Percentiles rank a stretch among this genome's conserved stretches.
phyloP scores from a whole-genome alignment of 495 filamentous ascomycete genomes.

The Usnea hakonensis region DNA sequence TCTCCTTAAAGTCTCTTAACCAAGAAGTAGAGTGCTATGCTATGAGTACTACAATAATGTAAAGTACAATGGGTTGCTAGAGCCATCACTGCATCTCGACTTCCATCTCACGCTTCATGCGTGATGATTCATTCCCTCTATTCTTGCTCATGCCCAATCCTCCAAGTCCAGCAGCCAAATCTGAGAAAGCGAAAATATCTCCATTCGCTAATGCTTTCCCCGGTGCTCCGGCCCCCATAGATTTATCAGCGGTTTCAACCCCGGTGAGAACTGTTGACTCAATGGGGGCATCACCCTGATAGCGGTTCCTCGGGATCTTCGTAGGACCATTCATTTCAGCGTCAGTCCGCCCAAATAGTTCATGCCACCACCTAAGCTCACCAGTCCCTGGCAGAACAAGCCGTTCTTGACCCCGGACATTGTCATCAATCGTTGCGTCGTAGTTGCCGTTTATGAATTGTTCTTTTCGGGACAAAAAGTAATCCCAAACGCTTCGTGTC shows the following conservation, averaged over 20 bases:
- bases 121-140: conserved; percentile 22
- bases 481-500: conserved; percentile 91
- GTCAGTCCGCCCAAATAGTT: conserved; percentile 75
- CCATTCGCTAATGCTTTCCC: conserved; percentile 25
- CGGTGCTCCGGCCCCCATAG: conserved; percentile 26
- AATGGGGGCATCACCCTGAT: not conserved
- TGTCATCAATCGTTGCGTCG: conserved; percentile 68
- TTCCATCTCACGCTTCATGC: conserved; percentile 33
- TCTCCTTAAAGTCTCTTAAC: not conserved
- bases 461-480: conserved; percentile 70
- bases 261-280: conserved; percentile 38
- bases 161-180: conserved; percentile 38
- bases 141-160: conserved; percentile 33
- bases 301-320: not conserved
- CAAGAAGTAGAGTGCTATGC: not conserved
- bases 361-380: conserved; percentile 83
- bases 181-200: conserved; percentile 30
- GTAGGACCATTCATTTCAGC: conserved; percentile 81
- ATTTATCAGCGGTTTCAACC: conserved; percentile 39
- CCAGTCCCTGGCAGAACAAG: conserved; percentile 68
- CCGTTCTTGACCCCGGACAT: conserved; percentile 66
- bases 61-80: not conserved
- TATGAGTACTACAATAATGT: conserved; percentile 2
- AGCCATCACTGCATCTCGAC: conserved; percentile 42
- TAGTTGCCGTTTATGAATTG: conserved; percentile 81